Evolutionary conservation across 805 yeast genomes (phyloP).

Genomic region (Zygoascus biomembranicola): DNA sequence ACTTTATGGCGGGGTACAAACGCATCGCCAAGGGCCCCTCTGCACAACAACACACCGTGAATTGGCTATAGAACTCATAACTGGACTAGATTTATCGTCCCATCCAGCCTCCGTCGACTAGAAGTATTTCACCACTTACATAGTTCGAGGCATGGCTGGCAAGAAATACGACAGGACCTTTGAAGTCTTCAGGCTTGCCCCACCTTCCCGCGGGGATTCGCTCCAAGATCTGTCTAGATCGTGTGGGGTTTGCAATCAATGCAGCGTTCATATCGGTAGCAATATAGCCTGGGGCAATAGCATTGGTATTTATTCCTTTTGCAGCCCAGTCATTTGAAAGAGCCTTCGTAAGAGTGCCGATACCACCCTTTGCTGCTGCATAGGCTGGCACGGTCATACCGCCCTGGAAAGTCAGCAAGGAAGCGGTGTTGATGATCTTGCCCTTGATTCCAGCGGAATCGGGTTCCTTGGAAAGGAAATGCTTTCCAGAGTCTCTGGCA

Average conservation of each 20-base stretch:
- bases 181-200: constrained; percentile 43
- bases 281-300: constrained; percentile 44
- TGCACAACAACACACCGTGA: too few species aligned
- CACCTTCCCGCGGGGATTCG: constrained; percentile 41
- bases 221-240: constrained; percentile 24
- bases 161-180: constrained; percentile 37
- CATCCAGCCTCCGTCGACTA: constrained; percentile 52
- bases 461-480: constrained; percentile 27
- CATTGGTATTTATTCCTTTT: constrained; percentile 39
- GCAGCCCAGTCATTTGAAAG: constrained; percentile 39
- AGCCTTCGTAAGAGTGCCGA: constrained; percentile 31
- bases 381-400: constrained; percentile 33
- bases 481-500: constrained; percentile 32
- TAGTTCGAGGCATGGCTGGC: constrained; percentile 44
- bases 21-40: too few species aligned
- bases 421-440: constrained; percentile 36
- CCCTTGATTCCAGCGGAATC: constrained; percentile 26
- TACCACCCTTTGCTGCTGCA: constrained; percentile 37
- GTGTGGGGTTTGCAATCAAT: constrained; percentile 24
- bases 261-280: constrained; percentile 38
- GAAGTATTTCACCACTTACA: constrained; percentile 43
- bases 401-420: constrained; percentile 36
- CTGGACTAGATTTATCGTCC: constrained; percentile 14
- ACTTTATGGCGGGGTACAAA: too few species aligned
- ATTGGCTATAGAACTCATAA: not conserved